Conservation (phyloP, 2,329 filamentous ascomycete genomes). For the Cladophialophora psammophila region DNA sequence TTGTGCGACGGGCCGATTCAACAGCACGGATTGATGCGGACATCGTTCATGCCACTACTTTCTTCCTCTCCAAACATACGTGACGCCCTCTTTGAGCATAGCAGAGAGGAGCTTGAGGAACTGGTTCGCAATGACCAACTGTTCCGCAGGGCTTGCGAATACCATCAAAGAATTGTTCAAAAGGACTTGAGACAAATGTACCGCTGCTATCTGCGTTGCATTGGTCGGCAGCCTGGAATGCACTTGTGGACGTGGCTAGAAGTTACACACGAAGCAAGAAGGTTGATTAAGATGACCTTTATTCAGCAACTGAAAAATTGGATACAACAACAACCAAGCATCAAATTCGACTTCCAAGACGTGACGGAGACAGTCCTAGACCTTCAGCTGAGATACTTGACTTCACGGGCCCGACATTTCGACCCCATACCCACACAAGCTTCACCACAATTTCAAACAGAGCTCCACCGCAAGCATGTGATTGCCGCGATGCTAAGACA, state of each 20-base stretch:
- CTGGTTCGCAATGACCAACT: not conserved
- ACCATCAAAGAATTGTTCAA: not conserved
- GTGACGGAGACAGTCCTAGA: not conserved
- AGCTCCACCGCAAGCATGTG: not conserved
- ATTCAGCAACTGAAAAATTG: not conserved
- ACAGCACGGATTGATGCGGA: not conserved
- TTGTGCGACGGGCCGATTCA: not conserved
- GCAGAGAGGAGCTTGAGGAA: not conserved
- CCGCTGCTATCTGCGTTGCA: not conserved
- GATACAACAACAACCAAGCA: not conserved
- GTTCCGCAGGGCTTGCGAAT: not conserved
- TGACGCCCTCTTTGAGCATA: conserved; percentile 2
- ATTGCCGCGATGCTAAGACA: conserved; percentile 21
- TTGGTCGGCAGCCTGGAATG: conserved; percentile 9
- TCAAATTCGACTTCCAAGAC: not conserved
- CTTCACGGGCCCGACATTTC: not conserved
- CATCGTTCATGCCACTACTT: not conserved
- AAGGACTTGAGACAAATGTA: not conserved
- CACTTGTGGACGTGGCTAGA: conserved; percentile 1
- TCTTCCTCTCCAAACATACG: not conserved
- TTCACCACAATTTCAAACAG: not conserved
- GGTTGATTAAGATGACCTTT: conserved; percentile 5
- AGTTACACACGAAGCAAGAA: not conserved
- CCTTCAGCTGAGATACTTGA: conserved; percentile 11
- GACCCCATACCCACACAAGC: not conserved